Conservation (phyloP, 1,139 yeast genomes). For the Zhuliangozyma parablackwelliae region DNA sequence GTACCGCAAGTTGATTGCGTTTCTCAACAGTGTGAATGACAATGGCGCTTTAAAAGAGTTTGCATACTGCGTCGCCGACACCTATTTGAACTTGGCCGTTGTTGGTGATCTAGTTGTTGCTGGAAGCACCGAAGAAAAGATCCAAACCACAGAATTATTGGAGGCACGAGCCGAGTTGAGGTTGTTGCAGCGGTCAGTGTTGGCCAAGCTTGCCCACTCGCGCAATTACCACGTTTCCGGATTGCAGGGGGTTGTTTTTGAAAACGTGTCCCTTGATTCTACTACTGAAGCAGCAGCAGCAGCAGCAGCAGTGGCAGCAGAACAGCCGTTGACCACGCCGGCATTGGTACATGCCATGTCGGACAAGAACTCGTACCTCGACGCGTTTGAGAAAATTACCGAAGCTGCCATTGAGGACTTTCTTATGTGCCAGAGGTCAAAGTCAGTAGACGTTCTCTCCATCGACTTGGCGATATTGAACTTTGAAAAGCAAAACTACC, state of each 20-base stretch:
- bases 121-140: no score
- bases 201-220: conserved; percentile 32
- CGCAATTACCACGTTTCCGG: conserved; percentile 31
- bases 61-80: conserved; percentile 27
- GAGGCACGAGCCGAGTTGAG: conserved; percentile 41
- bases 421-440: conserved; percentile 44
- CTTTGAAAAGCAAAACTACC: conserved; percentile 54
- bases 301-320: conserved; percentile 2
- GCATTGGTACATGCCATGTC: conserved; percentile 3
- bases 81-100: conserved; percentile 25
- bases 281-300: no score
- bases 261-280: conserved; percentile 18
- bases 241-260: conserved; percentile 18
- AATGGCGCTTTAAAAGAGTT: conserved; percentile 22
- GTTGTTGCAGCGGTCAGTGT: conserved; percentile 39
- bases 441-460: conserved; percentile 69
- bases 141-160: conserved; percentile 1
- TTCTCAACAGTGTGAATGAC: conserved; percentile 35
- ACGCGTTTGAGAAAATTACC: conserved; percentile 34
- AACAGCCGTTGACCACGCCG: neutral
- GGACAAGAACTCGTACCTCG: conserved; percentile 15
- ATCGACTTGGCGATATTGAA: conserved; percentile 78
- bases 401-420: conserved; percentile 43
- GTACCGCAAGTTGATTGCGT: conserved; percentile 28
- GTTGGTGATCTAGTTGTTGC: conserved; percentile 18